Conservation (phyloP, 2,329 filamentous ascomycete species). For the Aspergillus ochraceus region DNA sequence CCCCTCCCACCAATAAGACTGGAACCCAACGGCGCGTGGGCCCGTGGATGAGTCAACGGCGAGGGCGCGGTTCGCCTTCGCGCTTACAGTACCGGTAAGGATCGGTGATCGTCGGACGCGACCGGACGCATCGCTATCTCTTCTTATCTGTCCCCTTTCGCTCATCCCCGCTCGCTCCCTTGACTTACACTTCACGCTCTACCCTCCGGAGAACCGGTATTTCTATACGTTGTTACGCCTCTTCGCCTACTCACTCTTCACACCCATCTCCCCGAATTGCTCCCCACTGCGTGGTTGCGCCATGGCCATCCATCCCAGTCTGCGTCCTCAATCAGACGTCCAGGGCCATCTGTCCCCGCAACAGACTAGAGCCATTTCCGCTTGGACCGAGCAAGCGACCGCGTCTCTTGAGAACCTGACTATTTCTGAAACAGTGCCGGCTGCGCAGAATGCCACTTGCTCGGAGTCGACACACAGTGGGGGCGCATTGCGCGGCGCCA, state of each 20-base stretch:
- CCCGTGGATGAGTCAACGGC: background rate
- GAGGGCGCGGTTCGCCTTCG: background rate
- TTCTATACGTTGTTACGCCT: background rate
- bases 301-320: constrained; percentile 46
- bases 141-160: background rate
- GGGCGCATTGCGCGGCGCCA: constrained; percentile 50
- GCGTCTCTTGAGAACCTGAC: constrained; percentile 38
- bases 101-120: background rate
- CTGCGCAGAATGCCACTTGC: constrained; percentile 44
- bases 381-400: constrained; percentile 59
- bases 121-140: background rate
- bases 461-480: constrained; percentile 57
- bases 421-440: constrained; percentile 28
- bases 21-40: background rate
- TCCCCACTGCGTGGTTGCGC: background rate
- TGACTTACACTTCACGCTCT: background rate
- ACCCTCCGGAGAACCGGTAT: background rate
- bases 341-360: constrained; percentile 34
- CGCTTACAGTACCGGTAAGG: background rate
- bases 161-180: background rate
- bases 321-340: constrained; percentile 25
- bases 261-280: background rate
- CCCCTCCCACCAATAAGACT: background rate
- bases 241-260: background rate
- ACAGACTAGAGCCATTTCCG: constrained; percentile 60